A percentile compares a stretch with the other conserved stretches of the same genome.
Conservation (phyloP, 306 rosid genomes). For the Gastrolobium bilobum region DNA sequence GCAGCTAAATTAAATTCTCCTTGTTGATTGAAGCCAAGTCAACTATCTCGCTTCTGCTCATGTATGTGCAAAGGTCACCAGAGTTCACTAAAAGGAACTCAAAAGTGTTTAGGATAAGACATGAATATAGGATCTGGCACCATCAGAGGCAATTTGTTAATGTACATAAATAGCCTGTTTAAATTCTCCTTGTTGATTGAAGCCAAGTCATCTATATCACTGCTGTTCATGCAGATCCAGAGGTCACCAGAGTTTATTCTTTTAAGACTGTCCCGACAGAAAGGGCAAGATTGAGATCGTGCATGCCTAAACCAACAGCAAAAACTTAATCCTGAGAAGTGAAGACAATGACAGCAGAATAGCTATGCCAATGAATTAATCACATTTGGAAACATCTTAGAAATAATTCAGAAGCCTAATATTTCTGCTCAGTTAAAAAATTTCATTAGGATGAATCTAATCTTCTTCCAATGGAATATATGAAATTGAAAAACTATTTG, state of each 20-base stretch:
- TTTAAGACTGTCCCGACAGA: conserved; percentile 85
- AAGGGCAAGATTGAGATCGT: conserved; percentile 86
- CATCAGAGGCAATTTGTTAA: conserved; percentile 79
- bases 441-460: background rate
- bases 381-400: background rate
- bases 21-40: conserved; percentile 65
- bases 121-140: conserved; percentile 59
- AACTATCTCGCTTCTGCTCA: conserved; percentile 59
- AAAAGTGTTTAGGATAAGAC: conserved; percentile 51
- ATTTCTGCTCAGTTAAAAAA: background rate
- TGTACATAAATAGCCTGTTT: conserved; percentile 74
- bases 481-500: background rate
- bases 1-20: conserved; percentile 69
- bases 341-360: conserved; percentile 9
- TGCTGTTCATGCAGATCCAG: conserved; percentile 75
- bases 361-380: conserved; percentile 25
- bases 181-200: conserved; percentile 72
- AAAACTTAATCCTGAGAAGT: conserved; percentile 13
- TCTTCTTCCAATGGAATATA: background rate
- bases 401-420: background rate
- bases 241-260: conserved; percentile 84
- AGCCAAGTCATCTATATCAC: conserved; percentile 66
- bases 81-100: conserved; percentile 51
- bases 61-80: conserved; percentile 73
- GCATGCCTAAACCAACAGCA: conserved; percentile 61